Evolutionary conservation across 768 basidiomycete species (phyloP).

Genomic region (Boletus eberwhitei): DNA sequence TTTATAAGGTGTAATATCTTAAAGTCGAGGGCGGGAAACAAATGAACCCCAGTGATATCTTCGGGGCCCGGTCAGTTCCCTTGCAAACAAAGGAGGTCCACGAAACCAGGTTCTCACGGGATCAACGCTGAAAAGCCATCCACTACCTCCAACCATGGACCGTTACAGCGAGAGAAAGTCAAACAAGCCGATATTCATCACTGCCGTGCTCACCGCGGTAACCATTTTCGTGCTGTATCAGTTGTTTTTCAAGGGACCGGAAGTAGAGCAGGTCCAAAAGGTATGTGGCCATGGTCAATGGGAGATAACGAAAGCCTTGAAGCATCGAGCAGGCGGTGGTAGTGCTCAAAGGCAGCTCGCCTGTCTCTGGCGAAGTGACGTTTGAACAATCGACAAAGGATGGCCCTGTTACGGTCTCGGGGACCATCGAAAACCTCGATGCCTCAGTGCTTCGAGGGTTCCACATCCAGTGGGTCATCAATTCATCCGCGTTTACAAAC

Average conservation of each 20-base stretch:
- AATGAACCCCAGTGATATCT: background rate
- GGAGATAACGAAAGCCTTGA: background rate
- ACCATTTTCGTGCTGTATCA: constrained; percentile 21
- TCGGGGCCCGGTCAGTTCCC: background rate
- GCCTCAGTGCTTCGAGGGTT: constrained; percentile 63
- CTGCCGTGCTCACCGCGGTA: constrained; percentile 5
- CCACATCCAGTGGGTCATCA: constrained; percentile 68
- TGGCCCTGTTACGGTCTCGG: constrained; percentile 59
- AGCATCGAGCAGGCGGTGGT: constrained; percentile 45
- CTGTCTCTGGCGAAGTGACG: constrained; percentile 59
- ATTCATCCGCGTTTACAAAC: constrained; percentile 9
- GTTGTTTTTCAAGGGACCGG: constrained; percentile 16
- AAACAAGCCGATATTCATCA: constrained; percentile 17
- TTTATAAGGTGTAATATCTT: too few relatives aligned
- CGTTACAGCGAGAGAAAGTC: constrained; percentile 19
- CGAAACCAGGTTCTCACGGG: background rate
- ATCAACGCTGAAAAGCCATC: background rate
- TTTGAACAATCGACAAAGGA: constrained; percentile 54
- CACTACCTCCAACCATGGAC: constrained; percentile 17
- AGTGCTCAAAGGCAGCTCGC: constrained; percentile 58
- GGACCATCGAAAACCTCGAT: constrained; percentile 58
- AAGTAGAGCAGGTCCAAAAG: constrained; percentile 21
- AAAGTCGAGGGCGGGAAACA: background rate
- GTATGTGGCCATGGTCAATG: constrained; percentile 3
- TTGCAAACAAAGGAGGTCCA: background rate